Evolutionary conservation across 345 rosid species (phyloP).

Genomic region (Heritiera littoralis): DNA sequence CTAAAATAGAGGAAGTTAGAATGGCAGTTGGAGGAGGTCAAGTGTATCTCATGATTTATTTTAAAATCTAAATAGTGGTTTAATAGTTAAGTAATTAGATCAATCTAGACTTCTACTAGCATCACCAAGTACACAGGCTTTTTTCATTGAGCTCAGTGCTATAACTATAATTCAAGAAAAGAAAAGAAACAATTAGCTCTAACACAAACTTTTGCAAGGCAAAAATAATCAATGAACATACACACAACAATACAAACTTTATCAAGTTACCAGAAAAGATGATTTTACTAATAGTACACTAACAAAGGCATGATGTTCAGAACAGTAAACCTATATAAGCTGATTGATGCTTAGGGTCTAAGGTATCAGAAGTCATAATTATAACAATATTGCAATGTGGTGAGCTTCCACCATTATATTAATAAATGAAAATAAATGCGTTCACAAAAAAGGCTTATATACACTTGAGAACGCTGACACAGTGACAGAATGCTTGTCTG

Average conservation of each 20-base stretch:
- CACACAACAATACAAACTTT: neutral
- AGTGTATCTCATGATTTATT: neutral
- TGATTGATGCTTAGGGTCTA: neutral
- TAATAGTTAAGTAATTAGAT: conserved; percentile 1
- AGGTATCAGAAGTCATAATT: neutral
- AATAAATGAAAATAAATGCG: neutral
- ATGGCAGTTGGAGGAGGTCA: neutral
- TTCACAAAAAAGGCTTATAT: neutral
- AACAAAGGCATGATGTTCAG: neutral
- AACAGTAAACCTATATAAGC: neutral
- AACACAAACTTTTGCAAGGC: neutral
- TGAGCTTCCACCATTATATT: neutral
- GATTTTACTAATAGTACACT: neutral
- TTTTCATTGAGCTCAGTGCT: neutral
- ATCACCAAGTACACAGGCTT: neutral
- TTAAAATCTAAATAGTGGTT: neutral
- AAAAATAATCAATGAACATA: neutral
- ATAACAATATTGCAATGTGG: neutral
- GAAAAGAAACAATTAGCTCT: neutral
- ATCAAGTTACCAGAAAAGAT: conserved; percentile 7
- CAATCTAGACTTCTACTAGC: neutral
- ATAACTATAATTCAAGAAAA: neutral
- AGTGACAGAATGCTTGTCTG: neutral
- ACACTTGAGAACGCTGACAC: neutral
- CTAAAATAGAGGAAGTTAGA: conserved; percentile 34